Percentiles rank a stretch among this genome's conserved stretches.
phyloP scores from a whole-genome alignment of 805 yeast species.

The Grigorovia jiainica region DNA sequence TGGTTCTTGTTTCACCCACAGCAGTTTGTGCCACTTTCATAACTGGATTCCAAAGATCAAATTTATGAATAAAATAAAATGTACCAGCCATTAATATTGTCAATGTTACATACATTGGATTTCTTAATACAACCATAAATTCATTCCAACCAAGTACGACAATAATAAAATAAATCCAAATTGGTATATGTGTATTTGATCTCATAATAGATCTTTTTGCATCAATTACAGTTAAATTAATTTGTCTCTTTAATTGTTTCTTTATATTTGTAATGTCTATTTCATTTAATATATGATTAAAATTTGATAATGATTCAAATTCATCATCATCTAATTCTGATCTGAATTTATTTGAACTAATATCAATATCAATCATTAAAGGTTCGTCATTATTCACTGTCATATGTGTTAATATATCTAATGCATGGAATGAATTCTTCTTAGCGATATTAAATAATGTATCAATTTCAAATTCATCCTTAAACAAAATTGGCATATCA shows the following conservation, averaged over 20 bases:
- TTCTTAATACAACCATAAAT: slow-evolving; percentile 76
- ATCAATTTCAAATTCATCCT: slow-evolving; percentile 64
- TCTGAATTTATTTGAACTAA: slow-evolving; percentile 18
- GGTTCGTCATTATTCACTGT: slow-evolving; percentile 42
- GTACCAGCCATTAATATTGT: slow-evolving; percentile 50
- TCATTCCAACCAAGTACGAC: slow-evolving; percentile 91
- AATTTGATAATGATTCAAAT: slow-evolving; percentile 34
- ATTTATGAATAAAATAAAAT: slow-evolving; percentile 54
- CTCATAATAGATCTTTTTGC: slow-evolving; percentile 81
- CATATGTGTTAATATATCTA: slow-evolving; percentile 56
- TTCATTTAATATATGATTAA: slow-evolving; percentile 49
- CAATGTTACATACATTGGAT: slow-evolving; percentile 71
- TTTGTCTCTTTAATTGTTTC: slow-evolving; percentile 57
- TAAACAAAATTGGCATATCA: slow-evolving; percentile 78
- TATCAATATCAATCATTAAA: slow-evolving; percentile 49
- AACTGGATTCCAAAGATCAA: slow-evolving; percentile 73
- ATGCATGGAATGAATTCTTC: slow-evolving; percentile 41
- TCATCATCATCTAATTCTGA: slow-evolving; percentile 35
- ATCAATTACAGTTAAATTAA: slow-evolving; percentile 73
- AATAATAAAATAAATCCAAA: slow-evolving; percentile 65
- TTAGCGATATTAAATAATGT: slow-evolving; percentile 55
- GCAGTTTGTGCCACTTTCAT: slow-evolving; percentile 48
- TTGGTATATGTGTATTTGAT: slow-evolving; percentile 71
- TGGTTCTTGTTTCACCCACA: slow-evolving; percentile 43
- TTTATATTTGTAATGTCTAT: slow-evolving; percentile 48